Evolutionary conservation across 1,139 yeast species (phyloP).

Genomic region (Zygosaccharomyces pseudobailii): DNA sequence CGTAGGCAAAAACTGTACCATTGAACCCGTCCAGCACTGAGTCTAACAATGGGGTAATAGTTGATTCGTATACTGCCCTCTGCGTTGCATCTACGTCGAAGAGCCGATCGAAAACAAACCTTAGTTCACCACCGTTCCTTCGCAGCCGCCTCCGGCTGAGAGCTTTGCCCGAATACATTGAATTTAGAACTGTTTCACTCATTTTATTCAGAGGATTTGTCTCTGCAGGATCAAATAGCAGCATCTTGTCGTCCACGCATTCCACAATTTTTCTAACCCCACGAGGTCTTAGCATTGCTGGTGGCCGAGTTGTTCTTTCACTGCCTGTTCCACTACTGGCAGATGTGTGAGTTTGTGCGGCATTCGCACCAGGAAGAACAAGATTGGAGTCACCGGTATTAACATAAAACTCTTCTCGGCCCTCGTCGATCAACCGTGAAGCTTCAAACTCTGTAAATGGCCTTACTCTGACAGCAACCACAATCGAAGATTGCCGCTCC

Average conservation of each 20-base stretch:
- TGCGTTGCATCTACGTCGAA: constrained; percentile 66
- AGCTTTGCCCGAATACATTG: constrained; percentile 20
- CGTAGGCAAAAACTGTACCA: constrained; percentile 93
- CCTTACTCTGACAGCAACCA: constrained; percentile 77
- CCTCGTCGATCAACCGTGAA: constrained; percentile 41
- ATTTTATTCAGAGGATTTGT: constrained; percentile 60
- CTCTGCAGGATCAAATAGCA: constrained; percentile 81
- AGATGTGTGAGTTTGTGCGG: neutral
- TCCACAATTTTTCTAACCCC: constrained; percentile 71
- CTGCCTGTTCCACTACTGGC: neutral
- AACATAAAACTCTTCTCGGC: constrained; percentile 19
- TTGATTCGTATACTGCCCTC: constrained; percentile 57
- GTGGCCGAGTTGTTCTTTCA: constrained; percentile 4
- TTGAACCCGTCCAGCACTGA: constrained; percentile 79
- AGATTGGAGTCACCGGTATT: constrained; percentile 22
- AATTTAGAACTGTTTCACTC: constrained; percentile 55
- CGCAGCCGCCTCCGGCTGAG: constrained; percentile 34
- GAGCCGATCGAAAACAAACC: constrained; percentile 76
- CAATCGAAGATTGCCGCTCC: constrained; percentile 57
- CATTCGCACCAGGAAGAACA: constrained; percentile 17
- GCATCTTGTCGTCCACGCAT: constrained; percentile 84
- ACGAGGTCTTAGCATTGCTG: constrained; percentile 37
- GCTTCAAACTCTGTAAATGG: constrained; percentile 69
- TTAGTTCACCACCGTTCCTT: constrained; percentile 62
- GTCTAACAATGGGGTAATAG: constrained; percentile 70